Evolutionary conservation across 2,329 filamentous ascomycete species (phyloP), one percentile per base, ranked within the genome.

Genomic region (Epichloe sp.): DNA sequence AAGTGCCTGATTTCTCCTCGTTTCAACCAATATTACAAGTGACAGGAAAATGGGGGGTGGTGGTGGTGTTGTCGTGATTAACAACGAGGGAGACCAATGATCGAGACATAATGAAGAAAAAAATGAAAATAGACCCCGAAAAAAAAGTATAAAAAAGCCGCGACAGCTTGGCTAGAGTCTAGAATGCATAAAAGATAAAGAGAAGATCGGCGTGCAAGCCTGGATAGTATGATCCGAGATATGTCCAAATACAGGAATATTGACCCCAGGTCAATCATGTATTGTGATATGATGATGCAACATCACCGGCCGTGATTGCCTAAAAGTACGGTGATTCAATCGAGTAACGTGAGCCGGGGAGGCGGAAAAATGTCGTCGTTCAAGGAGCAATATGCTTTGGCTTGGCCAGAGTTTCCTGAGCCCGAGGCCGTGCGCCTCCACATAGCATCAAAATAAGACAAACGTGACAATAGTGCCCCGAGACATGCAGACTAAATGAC

Each of bases 151-250:
- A 3, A 1, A 40, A 51, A 59, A 58, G n/a, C 36, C 15, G 49
- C 62, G 62, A 57, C 55, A 59, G 62, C 59, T 55, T 59, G 60
- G 60, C 59, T 60, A 52, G 52, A 54, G 56, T 65, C 63, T 66
- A 64, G 58, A 62, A 66, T 66, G 59, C 64, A 66, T 60, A 64
- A 52, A 53, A 60, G 45, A 62, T 57, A 51, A 52, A 53, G 53
- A 57, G 53, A 54, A 52, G 26, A 47, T 41, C 19, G 44, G 55
- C 48, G 52, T 54, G 56, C 61, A 56, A 53, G 48, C 52, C 38
- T 42, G n/a, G 49, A 57, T 57, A 60, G 57, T 60, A 62, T 62
- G 55, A 62, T 54, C 56, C 59, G 56, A 64, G 64, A 64, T 59
- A 47, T 51, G 64, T 63, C 63, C 60, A 59, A 59, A 53, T 56